Evolutionary conservation across 2,329 filamentous ascomycete species (phyloP).

Genomic region (Colletotrichum sp.): DNA sequence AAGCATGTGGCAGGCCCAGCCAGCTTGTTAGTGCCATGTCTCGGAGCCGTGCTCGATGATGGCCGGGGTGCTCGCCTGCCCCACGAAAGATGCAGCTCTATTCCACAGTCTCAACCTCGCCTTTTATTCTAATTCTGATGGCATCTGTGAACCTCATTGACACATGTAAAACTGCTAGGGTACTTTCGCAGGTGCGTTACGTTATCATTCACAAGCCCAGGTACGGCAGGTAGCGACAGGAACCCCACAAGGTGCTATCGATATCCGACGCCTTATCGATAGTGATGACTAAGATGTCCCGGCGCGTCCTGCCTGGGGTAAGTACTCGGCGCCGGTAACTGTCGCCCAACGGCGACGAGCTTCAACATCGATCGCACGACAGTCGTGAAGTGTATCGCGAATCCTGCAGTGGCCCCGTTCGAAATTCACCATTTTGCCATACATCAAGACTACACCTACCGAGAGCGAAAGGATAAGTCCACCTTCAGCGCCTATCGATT

Average conservation of each 20-base stretch:
- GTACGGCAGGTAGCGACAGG: not conserved
- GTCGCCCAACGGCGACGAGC: constrained; percentile 7
- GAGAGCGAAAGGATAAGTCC: not conserved
- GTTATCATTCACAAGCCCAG: not conserved
- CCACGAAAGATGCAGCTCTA: not conserved
- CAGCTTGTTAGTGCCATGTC: not conserved
- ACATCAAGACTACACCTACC: not conserved
- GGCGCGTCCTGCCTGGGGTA: not conserved
- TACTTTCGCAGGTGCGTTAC: not conserved
- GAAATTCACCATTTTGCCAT: not conserved
- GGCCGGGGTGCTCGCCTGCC: not conserved
- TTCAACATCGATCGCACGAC: constrained; percentile 21
- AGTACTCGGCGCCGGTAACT: constrained; percentile 3
- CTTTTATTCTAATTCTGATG: not conserved
- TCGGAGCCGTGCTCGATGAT: not conserved
- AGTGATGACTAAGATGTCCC: constrained; percentile 7
- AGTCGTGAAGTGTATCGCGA: not conserved
- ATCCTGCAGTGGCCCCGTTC: not conserved
- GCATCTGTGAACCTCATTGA: not conserved
- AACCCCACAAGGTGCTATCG: constrained; percentile 1
- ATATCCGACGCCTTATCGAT: not conserved
- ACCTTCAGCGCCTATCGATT: not conserved
- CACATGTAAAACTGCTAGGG: not conserved
- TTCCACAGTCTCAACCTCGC: not conserved
- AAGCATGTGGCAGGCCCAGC: constrained; percentile 11